Evolutionary conservation across 1,284 basidiomycete genomes (phyloP).

Genomic region (Cryptococcus sp.): DNA sequence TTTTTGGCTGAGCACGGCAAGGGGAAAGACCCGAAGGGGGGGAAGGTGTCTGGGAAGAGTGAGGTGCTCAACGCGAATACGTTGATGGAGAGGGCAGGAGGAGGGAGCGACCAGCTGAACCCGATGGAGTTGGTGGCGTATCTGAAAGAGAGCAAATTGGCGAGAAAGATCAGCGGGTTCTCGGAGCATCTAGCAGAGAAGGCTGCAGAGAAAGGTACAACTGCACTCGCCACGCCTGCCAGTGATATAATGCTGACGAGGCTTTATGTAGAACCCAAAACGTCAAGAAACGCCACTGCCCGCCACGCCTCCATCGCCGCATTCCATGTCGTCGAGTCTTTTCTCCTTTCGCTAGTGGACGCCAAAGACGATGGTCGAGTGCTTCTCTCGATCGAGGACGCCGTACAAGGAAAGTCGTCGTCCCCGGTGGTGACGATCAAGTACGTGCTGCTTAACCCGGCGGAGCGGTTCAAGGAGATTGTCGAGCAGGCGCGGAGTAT

Average conservation of each 20-base stretch:
- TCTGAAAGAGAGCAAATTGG: constrained; percentile 78
- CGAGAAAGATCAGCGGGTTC: constrained; percentile 69
- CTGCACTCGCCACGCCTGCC: too few relatives aligned
- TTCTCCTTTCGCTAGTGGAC: constrained; percentile 77
- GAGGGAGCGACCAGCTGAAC: constrained; percentile 66
- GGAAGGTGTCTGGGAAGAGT: constrained; percentile 25
- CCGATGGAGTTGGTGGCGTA: constrained; percentile 79
- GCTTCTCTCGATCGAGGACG: constrained; percentile 49
- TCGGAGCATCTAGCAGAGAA: constrained; percentile 64
- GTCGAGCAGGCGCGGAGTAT: constrained; percentile 75
- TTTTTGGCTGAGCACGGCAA: constrained; percentile 45
- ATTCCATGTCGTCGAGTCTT: constrained; percentile 77
- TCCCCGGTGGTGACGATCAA: constrained; percentile 62
- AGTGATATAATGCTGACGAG: not conserved
- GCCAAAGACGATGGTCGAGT: constrained; percentile 68
- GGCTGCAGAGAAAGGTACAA: constrained; percentile 49
- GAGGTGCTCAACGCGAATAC: constrained; percentile 52
- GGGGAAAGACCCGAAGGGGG: not conserved
- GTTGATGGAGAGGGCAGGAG: constrained; percentile 65
- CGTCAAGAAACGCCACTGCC: constrained; percentile 9
- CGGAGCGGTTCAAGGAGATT: constrained; percentile 78
- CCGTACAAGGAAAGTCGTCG: constrained; percentile 14
- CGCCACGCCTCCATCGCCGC: constrained; percentile 61
- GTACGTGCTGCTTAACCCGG: constrained; percentile 93
- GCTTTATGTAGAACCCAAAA: constrained; percentile 8